Conservation (phyloP, 148 eudicot species). For the Vaccinium vitisidaea region DNA sequence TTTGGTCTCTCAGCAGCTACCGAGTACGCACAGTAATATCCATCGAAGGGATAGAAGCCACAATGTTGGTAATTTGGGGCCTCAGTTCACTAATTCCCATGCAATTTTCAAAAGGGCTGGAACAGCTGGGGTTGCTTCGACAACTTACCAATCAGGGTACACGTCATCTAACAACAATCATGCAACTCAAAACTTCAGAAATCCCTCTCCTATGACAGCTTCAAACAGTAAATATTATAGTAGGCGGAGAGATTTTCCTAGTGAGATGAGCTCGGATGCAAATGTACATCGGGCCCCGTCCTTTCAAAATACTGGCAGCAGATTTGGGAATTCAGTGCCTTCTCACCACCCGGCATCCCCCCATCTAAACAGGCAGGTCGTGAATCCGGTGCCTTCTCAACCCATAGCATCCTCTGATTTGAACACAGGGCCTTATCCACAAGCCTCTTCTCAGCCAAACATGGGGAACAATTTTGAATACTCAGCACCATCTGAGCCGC, state of each 20-base stretch:
- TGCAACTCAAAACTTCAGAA: constrained; percentile 3
- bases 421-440: constrained; percentile 9
- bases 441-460: constrained; percentile 22
- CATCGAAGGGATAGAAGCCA: constrained; percentile 30
- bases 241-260: not conserved
- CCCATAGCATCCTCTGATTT: not conserved
- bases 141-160: constrained; percentile 21
- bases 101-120: constrained; percentile 37
- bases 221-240: not conserved
- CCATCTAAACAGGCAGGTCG: constrained; percentile 12
- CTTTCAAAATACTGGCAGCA: not conserved
- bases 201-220: not conserved
- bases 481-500: not conserved
- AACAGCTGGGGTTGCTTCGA: constrained; percentile 1
- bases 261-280: not conserved
- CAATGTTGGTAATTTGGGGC: constrained; percentile 19
- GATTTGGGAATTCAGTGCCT: constrained; percentile 5
- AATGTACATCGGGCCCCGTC: not conserved
- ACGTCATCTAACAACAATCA: constrained; percentile 13
- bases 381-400: not conserved
- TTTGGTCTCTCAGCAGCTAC: constrained; percentile 28
- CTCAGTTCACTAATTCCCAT: constrained; percentile 27
- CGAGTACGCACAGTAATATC: constrained; percentile 18
- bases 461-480: not conserved
- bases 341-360: constrained; percentile 10